Base-by-base conservation (phyloP, 805 yeast genomes). In the Suhomyces xylopsoci region DNA sequence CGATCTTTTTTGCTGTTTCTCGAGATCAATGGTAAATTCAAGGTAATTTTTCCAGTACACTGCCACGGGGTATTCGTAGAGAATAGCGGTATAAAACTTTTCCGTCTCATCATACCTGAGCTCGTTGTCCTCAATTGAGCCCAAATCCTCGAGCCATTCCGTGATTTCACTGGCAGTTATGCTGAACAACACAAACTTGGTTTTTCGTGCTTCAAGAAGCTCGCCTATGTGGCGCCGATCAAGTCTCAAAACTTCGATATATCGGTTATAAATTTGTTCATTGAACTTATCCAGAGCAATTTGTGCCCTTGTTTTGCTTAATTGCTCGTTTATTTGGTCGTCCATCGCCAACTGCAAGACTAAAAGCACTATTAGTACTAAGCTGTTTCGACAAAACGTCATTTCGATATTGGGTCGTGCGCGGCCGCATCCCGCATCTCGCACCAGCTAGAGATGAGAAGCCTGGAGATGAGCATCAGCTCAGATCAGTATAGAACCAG, bases 1-100 rank as follows among this genome's bases (percentile, higher is more conserved):
- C 6, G 50, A 17, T 15, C 32, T 3, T 25, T 25, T n/a, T 44
- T 24, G 19, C 17, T 28, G 22, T 19, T 53, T 51, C 15, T 41
- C 48, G 20, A 43, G 24, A 15, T 46, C 45, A n/a, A 49, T 46
- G 36, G 36, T 15, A 32, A 54, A 60, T 3, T 60, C 58, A 14
- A 68, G 52, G 47, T 61, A 66, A 12, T 52, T 52, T 8, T 47
- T 32, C 69, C 70, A 67, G 49, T 60, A 58, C 7, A 49, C 32
- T 2, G 55, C 62, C 1, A 58, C 55, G 7, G 71, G 68, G 47
- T 57, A 61, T 28, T 64, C 66, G 26, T 49, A 36, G 6, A 64
- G 30, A 1, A 66, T 19, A 1, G 24, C 25, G 25, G 48, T 40
- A 51, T 60, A 68, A 45, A 63, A 62, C 3, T 53, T 55, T 6